Evolutionary conservation across 805 yeast genomes (phyloP), one percentile per base, ranked within the genome.

Genomic region (Starmerella powellii): DNA sequence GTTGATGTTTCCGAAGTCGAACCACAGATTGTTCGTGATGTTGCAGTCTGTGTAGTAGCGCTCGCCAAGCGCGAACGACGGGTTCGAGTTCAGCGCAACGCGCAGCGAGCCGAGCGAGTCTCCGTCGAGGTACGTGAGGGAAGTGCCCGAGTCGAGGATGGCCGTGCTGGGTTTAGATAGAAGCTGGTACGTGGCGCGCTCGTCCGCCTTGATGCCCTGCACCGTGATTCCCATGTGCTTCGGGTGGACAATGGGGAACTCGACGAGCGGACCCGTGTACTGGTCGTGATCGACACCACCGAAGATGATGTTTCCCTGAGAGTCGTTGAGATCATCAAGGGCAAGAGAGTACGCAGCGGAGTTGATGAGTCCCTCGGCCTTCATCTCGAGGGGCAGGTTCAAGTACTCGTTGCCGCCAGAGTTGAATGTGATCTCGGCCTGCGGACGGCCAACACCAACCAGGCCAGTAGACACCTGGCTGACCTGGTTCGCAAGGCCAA

Each of bases 401-500:
- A 71, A 67, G 60, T 83, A 83, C 41, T 41, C 36, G 33, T 32
- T 21, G 8, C 58, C 57, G 4, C 46, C 44, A 34, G 39, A 31
- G 38, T 26, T 39, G 39, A 41, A 27, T 17, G 59, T 57, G 36
- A 47, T 47, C 59, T 86, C 94, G 41, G 81, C 66, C 12, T 76
- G 80, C 6, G 64, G 58, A 28, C 65, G 58, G 17, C 68, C 68
- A 30, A 64, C 52, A 12, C 68, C 68, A 33, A 62, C 50, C 30
- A 64, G 54, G 41, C 95, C 94, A 50, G 74, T 66, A 19, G 72
- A 60, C 8, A 88, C 76, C 47, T 76, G 75, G 3, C 84, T 71
- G 8, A 52, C 57, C 31, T 61, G 58, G 55, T 74, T 76, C 3
- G 84, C 91, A 15, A 84, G 74, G 1, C 94, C 96, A 61, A 87